phyloP scores from a whole-genome alignment of 2,329 filamentous ascomycete species.

The Paecilomyces formosus region DNA sequence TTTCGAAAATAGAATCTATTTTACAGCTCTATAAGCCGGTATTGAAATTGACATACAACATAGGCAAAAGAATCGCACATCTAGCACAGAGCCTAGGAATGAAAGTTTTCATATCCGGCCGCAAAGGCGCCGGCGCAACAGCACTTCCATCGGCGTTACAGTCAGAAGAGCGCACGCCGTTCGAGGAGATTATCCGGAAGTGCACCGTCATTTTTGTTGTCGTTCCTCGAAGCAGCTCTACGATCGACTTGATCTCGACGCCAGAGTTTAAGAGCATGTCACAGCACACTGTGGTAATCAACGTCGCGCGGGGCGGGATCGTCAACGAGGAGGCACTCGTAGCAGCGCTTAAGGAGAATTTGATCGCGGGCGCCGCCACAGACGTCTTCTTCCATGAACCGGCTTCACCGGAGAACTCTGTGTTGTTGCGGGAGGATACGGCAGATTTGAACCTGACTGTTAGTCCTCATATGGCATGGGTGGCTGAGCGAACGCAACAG shows the following conservation, averaged over 20 bases:
- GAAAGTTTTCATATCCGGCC: slow-evolving; percentile 42
- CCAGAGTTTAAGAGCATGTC: slow-evolving; percentile 40
- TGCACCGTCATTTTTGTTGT: slow-evolving; percentile 25
- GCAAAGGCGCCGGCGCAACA: slow-evolving; percentile 26
- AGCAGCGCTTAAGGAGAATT: slow-evolving; percentile 35
- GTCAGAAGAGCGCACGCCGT: slow-evolving; percentile 12
- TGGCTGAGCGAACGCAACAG: slow-evolving; percentile 39
- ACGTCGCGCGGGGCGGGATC: slow-evolving; percentile 45
- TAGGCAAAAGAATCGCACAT: slow-evolving; percentile 35
- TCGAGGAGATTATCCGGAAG: slow-evolving; percentile 20
- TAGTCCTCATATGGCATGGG: slow-evolving; percentile 50
- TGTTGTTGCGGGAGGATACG: slow-evolving; percentile 37
- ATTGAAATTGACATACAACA: slow-evolving; percentile 1
- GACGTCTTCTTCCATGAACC: slow-evolving; percentile 47
- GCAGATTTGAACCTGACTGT: slow-evolving; percentile 44
- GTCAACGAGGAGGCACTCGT: slow-evolving; percentile 45
- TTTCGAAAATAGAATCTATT: not conserved
- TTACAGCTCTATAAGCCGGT: not conserved
- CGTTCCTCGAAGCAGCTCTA: slow-evolving; percentile 22
- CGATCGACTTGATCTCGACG: slow-evolving; percentile 25
- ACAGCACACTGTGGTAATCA: slow-evolving; percentile 39
- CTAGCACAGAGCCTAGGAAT: slow-evolving; percentile 42
- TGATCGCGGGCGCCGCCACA: slow-evolving; percentile 43
- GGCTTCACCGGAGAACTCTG: slow-evolving; percentile 34
- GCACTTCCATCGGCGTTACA: not conserved